phyloP scores from a whole-genome alignment of 148 eudicot species.

The Rhododendron ovatum region DNA sequence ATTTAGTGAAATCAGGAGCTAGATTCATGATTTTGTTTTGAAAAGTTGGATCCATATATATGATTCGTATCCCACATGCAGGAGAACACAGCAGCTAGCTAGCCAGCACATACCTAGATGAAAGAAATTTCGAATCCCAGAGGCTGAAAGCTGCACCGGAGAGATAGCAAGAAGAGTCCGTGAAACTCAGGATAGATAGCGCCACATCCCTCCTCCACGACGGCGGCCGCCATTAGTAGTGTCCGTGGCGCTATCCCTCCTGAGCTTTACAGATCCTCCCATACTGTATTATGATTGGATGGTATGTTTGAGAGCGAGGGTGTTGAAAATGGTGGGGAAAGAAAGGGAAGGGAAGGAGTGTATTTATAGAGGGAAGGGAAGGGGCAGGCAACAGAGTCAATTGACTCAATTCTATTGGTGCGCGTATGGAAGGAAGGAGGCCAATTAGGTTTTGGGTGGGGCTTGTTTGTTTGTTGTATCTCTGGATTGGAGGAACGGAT shows the following conservation, averaged over 20 bases:
- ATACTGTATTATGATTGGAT: not conserved
- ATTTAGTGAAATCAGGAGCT: not conserved
- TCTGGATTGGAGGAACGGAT: not conserved
- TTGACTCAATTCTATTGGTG: not conserved
- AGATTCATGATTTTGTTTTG: not conserved
- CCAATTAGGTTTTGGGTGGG: not conserved
- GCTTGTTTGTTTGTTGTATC: not conserved
- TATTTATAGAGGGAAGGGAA: not conserved
- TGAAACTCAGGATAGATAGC: conserved; percentile 55
- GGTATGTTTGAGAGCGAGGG: not conserved
- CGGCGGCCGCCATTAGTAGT: not conserved
- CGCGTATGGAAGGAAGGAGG: not conserved
- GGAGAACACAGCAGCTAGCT: not conserved
- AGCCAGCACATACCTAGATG: not conserved
- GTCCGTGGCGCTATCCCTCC: conserved; percentile 90
- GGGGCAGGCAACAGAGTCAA: not conserved
- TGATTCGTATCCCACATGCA: not conserved
- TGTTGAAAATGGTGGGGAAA: not conserved
- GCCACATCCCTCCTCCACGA: conserved; percentile 1
- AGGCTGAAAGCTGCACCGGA: not conserved
- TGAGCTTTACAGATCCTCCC: conserved; percentile 77
- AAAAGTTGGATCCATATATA: not conserved
- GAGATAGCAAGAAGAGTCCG: conserved; percentile 17
- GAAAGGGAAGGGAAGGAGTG: not conserved
- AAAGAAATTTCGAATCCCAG: not conserved